These are phyloP conservation scores for Arbutus unedo DNA, from an alignment of 148 eudicot genomes.

Conservation along the genomic window DNA sequence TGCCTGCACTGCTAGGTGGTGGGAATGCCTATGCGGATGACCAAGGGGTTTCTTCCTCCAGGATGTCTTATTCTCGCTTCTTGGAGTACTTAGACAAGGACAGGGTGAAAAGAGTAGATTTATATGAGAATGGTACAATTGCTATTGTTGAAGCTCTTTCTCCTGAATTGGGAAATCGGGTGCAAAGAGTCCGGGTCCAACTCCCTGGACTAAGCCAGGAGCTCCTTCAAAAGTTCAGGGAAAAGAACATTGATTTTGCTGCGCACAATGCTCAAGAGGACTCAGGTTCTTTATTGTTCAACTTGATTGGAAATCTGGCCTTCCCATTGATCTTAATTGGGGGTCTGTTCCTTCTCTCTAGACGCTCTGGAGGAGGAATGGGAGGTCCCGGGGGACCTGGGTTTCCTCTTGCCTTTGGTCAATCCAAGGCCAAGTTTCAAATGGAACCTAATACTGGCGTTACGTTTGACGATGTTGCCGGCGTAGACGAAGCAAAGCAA, in stretches of 20 bases:
- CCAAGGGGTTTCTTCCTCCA: constrained; percentile 91
- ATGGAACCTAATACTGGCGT: constrained; percentile 99
- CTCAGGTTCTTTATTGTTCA: constrained; percentile 75
- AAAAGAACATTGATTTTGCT: constrained; percentile 91
- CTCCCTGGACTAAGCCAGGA: constrained; percentile 99
- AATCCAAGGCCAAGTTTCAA: constrained; percentile 95
- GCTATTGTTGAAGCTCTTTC: constrained; percentile 97
- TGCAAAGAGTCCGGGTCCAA: constrained; percentile 95
- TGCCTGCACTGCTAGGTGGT: constrained; percentile 45
- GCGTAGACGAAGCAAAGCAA: constrained; percentile 99
- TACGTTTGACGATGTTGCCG: constrained; percentile 96
- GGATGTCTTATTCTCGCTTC: constrained; percentile 97
- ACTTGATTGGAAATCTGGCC: constrained; percentile 89
- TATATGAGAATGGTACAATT: constrained; percentile 94
- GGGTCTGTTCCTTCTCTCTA: constrained; percentile 90
- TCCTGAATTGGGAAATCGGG: constrained; percentile 91
- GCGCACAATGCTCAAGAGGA: constrained; percentile 99
- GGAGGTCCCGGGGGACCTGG: constrained; percentile 99
- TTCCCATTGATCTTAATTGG: constrained; percentile 88
- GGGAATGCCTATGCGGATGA: constrained; percentile 89
- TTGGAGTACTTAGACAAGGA: constrained; percentile 95
- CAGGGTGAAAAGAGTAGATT: constrained; percentile 83
- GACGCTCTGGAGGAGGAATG: constrained; percentile 86
- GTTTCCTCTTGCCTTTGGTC: constrained; percentile 77
- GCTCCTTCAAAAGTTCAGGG: constrained; percentile 94